Conservation (phyloP, 768 basidiomycete species). For the Serpula lacrymans region DNA sequence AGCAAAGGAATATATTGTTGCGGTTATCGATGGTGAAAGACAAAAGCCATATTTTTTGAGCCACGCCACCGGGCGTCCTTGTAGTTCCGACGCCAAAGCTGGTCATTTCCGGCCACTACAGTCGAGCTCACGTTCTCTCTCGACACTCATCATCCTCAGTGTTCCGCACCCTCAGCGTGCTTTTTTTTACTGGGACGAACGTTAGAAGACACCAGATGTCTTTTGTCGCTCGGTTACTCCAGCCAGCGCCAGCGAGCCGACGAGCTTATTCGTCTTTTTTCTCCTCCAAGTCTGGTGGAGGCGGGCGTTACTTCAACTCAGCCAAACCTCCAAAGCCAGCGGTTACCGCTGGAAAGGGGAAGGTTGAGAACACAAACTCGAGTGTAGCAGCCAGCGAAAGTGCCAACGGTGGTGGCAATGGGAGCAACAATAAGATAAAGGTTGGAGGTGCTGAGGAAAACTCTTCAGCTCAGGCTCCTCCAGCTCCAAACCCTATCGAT, state of each 20-base stretch:
- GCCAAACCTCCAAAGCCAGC: slow-evolving; percentile 59
- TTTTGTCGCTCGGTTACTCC: slow-evolving; percentile 47
- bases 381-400: slow-evolving; percentile 27
- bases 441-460: slow-evolving; percentile 24
- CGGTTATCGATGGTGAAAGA: too few species aligned
- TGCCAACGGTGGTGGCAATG: slow-evolving; percentile 11
- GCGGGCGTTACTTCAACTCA: slow-evolving; percentile 70
- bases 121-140: too few species aligned
- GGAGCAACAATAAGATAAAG: slow-evolving; percentile 10
- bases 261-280: slow-evolving; percentile 77
- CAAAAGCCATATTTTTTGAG: background rate
- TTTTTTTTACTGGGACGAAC: background rate
- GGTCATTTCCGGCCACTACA: too few species aligned
- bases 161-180: background rate
- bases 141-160: slow-evolving; percentile 2
- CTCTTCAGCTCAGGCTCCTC: slow-evolving; percentile 12
- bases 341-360: slow-evolving; percentile 32
- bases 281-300: slow-evolving; percentile 71
- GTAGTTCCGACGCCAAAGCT: too few species aligned
- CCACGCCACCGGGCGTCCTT: background rate
- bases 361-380: slow-evolving; percentile 40
- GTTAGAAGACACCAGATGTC: slow-evolving; percentile 50
- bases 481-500: slow-evolving; percentile 19
- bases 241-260: slow-evolving; percentile 41
- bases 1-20: too few species aligned